A percentile compares a stretch with the other conserved stretches of the same genome.
Evolutionary conservation across 2,329 filamentous ascomycete species (phyloP).

Genomic region (Scedosporium minutisporum): DNA sequence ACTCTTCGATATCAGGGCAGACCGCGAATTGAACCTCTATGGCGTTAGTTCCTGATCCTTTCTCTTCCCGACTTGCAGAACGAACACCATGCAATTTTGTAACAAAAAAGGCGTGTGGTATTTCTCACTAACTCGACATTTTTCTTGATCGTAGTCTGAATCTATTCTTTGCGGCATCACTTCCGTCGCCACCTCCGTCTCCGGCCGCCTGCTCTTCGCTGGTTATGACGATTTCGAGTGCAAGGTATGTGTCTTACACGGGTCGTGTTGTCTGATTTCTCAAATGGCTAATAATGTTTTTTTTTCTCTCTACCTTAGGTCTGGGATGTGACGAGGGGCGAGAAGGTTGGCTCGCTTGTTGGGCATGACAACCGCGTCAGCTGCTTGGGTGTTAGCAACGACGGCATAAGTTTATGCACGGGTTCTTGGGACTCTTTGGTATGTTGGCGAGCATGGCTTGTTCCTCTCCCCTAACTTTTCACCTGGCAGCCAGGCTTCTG

Average conservation of each 20-base stretch:
- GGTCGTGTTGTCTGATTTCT: background rate
- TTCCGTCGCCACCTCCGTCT: slow-evolving; percentile 95
- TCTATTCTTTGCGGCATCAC: slow-evolving; percentile 97
- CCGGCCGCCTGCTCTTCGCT: slow-evolving; percentile 86
- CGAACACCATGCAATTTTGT: too few relatives aligned
- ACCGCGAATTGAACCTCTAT: slow-evolving; percentile 65
- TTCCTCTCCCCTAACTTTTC: background rate
- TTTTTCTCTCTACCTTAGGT: slow-evolving; percentile 51
- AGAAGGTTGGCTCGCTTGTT: slow-evolving; percentile 92
- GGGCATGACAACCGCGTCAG: slow-evolving; percentile 98
- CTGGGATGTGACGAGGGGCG: slow-evolving; percentile 93
- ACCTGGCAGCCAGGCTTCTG: slow-evolving; percentile 23
- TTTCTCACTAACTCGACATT: background rate
- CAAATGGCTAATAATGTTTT: background rate
- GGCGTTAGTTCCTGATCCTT: slow-evolving; percentile 38
- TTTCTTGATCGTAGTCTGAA: slow-evolving; percentile 57
- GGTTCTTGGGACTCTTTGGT: slow-evolving; percentile 99
- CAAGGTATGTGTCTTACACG: slow-evolving; percentile 61
- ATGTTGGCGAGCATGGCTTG: slow-evolving; percentile 32
- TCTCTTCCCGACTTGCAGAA: background rate
- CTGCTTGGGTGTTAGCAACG: slow-evolving; percentile 96
- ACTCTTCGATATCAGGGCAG: slow-evolving; percentile 93
- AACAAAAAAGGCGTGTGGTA: too few relatives aligned
- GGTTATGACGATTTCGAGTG: slow-evolving; percentile 99
- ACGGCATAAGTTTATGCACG: slow-evolving; percentile 97